These are phyloP conservation scores for Chaetomium tenue DNA, from an alignment of 495 filamentous ascomycete species.

Conservation along the genomic window DNA sequence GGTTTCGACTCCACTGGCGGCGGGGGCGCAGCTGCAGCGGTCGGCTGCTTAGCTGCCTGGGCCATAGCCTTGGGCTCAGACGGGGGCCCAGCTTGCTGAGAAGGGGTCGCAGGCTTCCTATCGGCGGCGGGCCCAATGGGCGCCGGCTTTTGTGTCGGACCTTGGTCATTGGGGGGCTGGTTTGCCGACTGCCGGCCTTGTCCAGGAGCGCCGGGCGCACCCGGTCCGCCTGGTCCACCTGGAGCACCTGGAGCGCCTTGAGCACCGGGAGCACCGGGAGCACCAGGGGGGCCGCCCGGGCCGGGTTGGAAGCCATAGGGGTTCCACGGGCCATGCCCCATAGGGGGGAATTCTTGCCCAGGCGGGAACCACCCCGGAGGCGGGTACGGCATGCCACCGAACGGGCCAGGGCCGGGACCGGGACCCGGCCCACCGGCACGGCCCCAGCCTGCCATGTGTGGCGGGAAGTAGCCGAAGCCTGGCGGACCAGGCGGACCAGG, in stretches of 20 bases:
- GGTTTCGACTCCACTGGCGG: conserved; percentile 70
- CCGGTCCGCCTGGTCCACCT: conserved; percentile 26
- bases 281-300: conserved; percentile 44
- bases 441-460: conserved; percentile 56
- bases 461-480: conserved; percentile 45
- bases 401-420: conserved; percentile 41
- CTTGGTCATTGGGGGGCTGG: conserved; percentile 40
- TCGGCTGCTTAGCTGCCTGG: conserved; percentile 39
- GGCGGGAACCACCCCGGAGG: conserved; percentile 79
- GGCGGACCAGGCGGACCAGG: conserved; percentile 32
- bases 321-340: conserved; percentile 58
- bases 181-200: conserved; percentile 35
- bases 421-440: conserved; percentile 29
- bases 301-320: conserved; percentile 50
- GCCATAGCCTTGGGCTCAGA: conserved; percentile 41
- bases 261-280: conserved; percentile 35
- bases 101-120: conserved; percentile 43
- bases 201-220: conserved; percentile 28
- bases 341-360: conserved; percentile 72
- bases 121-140: conserved; percentile 57
- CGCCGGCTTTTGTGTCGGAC: conserved; percentile 46
- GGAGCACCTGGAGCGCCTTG: conserved; percentile 38
- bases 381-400: conserved; percentile 49
- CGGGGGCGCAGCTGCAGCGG: conserved; percentile 48
- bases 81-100: conserved; percentile 34